phyloP scores from a whole-genome alignment of 1,284 basidiomycete genomes.

The Apiotrichum brassicae region DNA sequence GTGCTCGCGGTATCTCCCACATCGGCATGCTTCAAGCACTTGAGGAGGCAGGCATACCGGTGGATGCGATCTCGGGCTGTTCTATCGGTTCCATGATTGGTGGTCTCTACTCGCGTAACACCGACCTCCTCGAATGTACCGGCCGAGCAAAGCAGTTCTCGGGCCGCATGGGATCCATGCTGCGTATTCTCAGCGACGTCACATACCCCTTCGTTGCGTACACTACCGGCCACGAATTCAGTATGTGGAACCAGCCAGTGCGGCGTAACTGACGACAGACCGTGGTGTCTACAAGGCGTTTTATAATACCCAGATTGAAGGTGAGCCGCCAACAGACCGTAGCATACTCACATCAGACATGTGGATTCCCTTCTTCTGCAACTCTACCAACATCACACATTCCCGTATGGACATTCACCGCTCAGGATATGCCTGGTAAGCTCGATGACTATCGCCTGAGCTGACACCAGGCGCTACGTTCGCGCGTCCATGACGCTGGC shows the following conservation, averaged over 20 bases:
- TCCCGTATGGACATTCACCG: slow-evolving; percentile 97
- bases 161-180: slow-evolving; percentile 84
- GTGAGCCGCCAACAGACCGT: slow-evolving; percentile 20
- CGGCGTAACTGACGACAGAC: slow-evolving; percentile 27
- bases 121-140: slow-evolving; percentile 76
- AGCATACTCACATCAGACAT: slow-evolving; percentile 56
- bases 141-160: slow-evolving; percentile 68
- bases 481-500: slow-evolving; percentile 97
- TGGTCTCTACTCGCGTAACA: slow-evolving; percentile 92
- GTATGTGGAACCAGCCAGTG: slow-evolving; percentile 27
- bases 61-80: slow-evolving; percentile 82
- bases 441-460: slow-evolving; percentile 3
- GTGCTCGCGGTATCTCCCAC: slow-evolving; percentile 90
- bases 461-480: slow-evolving; percentile 49
- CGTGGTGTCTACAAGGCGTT: slow-evolving; percentile 53
- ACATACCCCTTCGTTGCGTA: slow-evolving; percentile 97
- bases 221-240: slow-evolving; percentile 92
- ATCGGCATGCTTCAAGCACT: slow-evolving; percentile 82
- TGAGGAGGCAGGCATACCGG: slow-evolving; percentile 85
- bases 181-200: slow-evolving; percentile 89
- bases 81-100: slow-evolving; percentile 91
- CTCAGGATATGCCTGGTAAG: slow-evolving; percentile 86
- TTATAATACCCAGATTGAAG: slow-evolving; percentile 88
- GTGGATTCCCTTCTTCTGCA: slow-evolving; percentile 99
- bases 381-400: slow-evolving; percentile 97